Base-by-base conservation (phyloP, 345 rosid species). In the Laguncularia racemosa region DNA sequence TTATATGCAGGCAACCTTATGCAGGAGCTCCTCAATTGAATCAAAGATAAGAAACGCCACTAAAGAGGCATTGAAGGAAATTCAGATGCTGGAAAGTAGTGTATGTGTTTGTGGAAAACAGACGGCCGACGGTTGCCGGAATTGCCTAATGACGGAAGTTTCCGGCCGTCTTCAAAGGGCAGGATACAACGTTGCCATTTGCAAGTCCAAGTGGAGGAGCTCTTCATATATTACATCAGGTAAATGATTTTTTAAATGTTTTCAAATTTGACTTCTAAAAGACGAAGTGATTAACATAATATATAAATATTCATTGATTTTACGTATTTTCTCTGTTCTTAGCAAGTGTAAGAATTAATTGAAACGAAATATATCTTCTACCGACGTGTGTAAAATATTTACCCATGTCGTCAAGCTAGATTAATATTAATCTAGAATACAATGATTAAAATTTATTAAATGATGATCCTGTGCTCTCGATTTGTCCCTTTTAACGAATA, bases 181-280 rank as follows among this genome's bases (percentile, higher is more conserved):
- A 23, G 96, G 91, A 18, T 81, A 66, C 54, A 64, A 85, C 57
- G 79, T 79, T 33, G 68, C 69, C 66, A 69, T 82, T 53, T 82
- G 95, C 74, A 84, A 69, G 59, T 88, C 95, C 13, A 85, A 85
- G 63, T 88, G 98, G 98, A 84, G 65, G 71, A 79, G 82, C 67
- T 68, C 81, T 21, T 67, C 65, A 2, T 78, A 71, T 15, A 81
- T 84, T 49, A 95, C 85, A n/a, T 65, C 97, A 63, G 91, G 95
- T 88, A 71, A 15, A 44, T 45, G 48, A 43, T 8, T 20, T 40
- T 38, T 13, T 38, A n/a, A n/a, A n/a, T n/a, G n/a, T n/a, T n/a
- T n/a, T n/a, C n/a, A n/a, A n/a, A n/a, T n/a, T n/a, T n/a, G n/a
- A n/a, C n/a, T n/a, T n/a, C n/a, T n/a, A n/a, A n/a, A n/a, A n/a